Percentiles rank a stretch among this genome's conserved stretches.
Conservation (phyloP, 805 yeast genomes). For the Candida anglica region DNA sequence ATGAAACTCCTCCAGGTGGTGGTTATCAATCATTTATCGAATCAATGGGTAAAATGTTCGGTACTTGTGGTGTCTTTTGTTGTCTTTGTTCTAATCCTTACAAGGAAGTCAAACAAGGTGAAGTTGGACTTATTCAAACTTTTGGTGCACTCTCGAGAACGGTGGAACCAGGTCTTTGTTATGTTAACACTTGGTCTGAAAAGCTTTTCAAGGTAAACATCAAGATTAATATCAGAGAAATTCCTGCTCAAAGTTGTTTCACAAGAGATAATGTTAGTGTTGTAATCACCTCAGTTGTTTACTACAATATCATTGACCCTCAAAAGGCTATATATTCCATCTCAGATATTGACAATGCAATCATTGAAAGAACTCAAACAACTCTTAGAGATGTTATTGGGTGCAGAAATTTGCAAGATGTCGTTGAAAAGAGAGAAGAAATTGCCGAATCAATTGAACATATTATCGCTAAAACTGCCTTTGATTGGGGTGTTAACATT, state of each 20-base stretch:
- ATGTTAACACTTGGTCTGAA: slow-evolving; percentile 65
- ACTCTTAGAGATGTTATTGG: slow-evolving; percentile 73
- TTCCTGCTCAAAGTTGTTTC: slow-evolving; percentile 65
- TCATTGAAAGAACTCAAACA: slow-evolving; percentile 66
- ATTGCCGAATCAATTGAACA: slow-evolving; percentile 61
- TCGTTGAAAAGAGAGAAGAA: slow-evolving; percentile 69
- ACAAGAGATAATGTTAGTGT: slow-evolving; percentile 69
- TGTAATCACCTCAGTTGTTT: slow-evolving; percentile 60
- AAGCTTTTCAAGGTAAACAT: slow-evolving; percentile 47
- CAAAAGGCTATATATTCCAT: slow-evolving; percentile 62
- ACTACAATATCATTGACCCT: slow-evolving; percentile 65
- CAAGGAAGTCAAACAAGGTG: slow-evolving; percentile 58
- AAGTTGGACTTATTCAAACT: slow-evolving; percentile 62
- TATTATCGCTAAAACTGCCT: slow-evolving; percentile 58
- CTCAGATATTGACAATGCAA: slow-evolving; percentile 48
- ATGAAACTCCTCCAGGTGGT: slow-evolving; percentile 36
- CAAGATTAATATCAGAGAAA: slow-evolving; percentile 56
- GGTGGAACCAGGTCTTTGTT: slow-evolving; percentile 65
- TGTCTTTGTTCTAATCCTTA: slow-evolving; percentile 59
- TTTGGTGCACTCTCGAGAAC: slow-evolving; percentile 64
- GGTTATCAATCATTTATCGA: slow-evolving; percentile 39
- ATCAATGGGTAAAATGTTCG: slow-evolving; percentile 43
- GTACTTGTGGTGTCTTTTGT: slow-evolving; percentile 53
- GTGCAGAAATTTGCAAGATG: slow-evolving; percentile 61
- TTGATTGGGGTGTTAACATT: slow-evolving; percentile 66